These are phyloP conservation scores for Eucalyptus lansdowneana DNA, from an alignment of 345 rosid genomes.

Conservation along the genomic window DNA sequence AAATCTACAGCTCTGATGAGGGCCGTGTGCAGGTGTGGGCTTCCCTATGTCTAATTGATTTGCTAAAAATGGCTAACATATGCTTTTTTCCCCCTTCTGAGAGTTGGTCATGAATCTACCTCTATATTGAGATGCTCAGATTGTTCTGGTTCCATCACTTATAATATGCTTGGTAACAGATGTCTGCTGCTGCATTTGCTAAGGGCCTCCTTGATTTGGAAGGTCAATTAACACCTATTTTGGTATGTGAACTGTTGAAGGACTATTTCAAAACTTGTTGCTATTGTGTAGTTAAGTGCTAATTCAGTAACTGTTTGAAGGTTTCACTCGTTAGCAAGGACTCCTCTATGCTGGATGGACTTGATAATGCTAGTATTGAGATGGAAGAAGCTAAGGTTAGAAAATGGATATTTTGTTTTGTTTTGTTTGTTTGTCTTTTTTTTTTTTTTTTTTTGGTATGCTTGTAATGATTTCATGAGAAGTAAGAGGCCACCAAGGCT, in stretches of 20 bases:
- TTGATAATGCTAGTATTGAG: slow-evolving; percentile 83
- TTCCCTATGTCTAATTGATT: neutral
- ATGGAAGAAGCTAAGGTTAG: slow-evolving; percentile 95
- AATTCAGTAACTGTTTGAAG: slow-evolving; percentile 23
- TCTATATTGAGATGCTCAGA: neutral
- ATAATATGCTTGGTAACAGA: slow-evolving; percentile 32
- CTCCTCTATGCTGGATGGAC: slow-evolving; percentile 99
- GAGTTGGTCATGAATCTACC: neutral
- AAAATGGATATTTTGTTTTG: neutral
- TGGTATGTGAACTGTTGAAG: slow-evolving; percentile 42
- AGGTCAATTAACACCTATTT: slow-evolving; percentile 95
- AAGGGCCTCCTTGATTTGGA: slow-evolving; percentile 99
- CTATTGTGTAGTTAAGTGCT: neutral
- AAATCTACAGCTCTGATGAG: slow-evolving; percentile 99
- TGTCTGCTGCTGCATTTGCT: slow-evolving; percentile 99
- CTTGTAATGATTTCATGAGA: neutral
- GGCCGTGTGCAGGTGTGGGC: slow-evolving; percentile 92
- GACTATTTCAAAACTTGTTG: neutral
- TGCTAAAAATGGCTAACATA: neutral
- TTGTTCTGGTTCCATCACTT: neutral
- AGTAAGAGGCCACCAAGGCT: neutral
- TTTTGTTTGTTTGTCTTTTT: neutral
- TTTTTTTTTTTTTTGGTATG: neutral
- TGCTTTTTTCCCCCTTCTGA: neutral
- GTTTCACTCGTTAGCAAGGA: slow-evolving; percentile 99